A percentile compares a stretch with the other conserved stretches of the same genome.
Conservation (phyloP, 495 filamentous ascomycete species). For the Margaritispora aquatica region DNA sequence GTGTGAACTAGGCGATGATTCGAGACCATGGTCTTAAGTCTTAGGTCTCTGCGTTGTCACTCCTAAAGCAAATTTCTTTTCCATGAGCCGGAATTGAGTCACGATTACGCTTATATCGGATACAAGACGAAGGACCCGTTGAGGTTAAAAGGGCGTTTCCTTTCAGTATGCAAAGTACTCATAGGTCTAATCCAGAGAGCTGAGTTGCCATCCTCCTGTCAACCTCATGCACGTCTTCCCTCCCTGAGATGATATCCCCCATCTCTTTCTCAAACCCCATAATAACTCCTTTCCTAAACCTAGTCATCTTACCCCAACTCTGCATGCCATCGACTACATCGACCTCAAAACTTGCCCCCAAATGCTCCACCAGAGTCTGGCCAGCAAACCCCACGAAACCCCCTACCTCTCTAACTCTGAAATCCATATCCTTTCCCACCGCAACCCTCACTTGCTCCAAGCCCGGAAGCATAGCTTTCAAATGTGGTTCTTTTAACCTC, state of each 20-base stretch:
- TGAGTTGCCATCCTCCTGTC: too few species aligned
- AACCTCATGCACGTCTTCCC: neutral
- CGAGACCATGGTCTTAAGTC: neutral
- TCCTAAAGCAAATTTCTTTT: neutral
- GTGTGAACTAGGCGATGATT: neutral
- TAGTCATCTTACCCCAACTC: neutral
- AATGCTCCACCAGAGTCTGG: too few species aligned
- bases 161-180: too few species aligned
- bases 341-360: neutral
- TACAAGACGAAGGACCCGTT: too few species aligned
- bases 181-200: too few species aligned
- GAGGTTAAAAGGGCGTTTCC: too few species aligned
- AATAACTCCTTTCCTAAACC: neutral
- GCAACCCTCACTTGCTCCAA: neutral
- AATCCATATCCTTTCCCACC: too few species aligned
- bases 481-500: too few species aligned
- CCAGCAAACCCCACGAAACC: too few species aligned
- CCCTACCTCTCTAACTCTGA: too few species aligned
- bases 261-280: neutral
- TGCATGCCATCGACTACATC: neutral
- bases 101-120: too few species aligned
- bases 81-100: neutral
- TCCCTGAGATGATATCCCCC: neutral
- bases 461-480: neutral
- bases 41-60: neutral